These are phyloP conservation scores for Coniochaeta pulveracea DNA, from an alignment of 2,329 filamentous ascomycete genomes.

Conservation along the genomic window DNA sequence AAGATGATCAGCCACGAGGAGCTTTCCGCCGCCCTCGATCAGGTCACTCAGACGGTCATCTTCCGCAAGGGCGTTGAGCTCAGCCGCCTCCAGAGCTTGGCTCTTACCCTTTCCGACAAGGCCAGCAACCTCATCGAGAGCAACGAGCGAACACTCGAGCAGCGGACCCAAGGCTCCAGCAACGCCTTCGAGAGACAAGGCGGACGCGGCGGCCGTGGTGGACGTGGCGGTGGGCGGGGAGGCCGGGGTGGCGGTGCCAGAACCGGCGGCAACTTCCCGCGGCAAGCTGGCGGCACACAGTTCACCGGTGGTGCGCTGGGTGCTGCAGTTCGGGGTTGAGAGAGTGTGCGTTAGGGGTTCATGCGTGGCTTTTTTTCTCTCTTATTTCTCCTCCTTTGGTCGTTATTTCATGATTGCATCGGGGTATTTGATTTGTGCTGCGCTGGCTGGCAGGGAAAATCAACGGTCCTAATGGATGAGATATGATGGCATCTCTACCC, in stretches of 20 bases:
- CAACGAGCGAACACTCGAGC: slow-evolving; percentile 95
- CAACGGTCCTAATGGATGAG: not conserved
- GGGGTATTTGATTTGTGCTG: no score
- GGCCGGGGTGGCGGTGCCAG: slow-evolving; percentile 51
- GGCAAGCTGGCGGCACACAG: slow-evolving; percentile 62
- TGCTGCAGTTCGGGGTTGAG: slow-evolving; percentile 50
- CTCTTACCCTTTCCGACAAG: slow-evolving; percentile 91
- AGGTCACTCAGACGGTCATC: slow-evolving; percentile 94
- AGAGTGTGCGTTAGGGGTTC: slow-evolving; percentile 1
- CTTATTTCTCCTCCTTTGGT: no score
- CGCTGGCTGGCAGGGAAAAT: slow-evolving; percentile 3
- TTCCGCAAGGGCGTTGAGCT: slow-evolving; percentile 99
- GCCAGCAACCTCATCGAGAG: slow-evolving; percentile 90
- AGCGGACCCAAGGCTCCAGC: slow-evolving; percentile 88
- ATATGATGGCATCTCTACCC: not conserved
- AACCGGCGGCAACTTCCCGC: slow-evolving; percentile 45
- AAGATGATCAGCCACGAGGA: slow-evolving; percentile 99
- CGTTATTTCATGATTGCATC: slow-evolving; percentile 15
- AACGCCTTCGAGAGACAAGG: slow-evolving; percentile 94
- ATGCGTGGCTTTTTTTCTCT: slow-evolving; percentile 5
- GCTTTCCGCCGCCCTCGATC: slow-evolving; percentile 88
- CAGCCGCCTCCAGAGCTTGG: slow-evolving; percentile 87
- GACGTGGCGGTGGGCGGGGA: slow-evolving; percentile 49
- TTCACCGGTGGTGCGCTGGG: slow-evolving; percentile 76
- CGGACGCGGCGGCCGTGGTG: slow-evolving; percentile 60